Evolutionary conservation across 2,329 filamentous ascomycete genomes (phyloP), one percentile per base, ranked within the genome.

Genomic region (Fusarium virguliforme): DNA sequence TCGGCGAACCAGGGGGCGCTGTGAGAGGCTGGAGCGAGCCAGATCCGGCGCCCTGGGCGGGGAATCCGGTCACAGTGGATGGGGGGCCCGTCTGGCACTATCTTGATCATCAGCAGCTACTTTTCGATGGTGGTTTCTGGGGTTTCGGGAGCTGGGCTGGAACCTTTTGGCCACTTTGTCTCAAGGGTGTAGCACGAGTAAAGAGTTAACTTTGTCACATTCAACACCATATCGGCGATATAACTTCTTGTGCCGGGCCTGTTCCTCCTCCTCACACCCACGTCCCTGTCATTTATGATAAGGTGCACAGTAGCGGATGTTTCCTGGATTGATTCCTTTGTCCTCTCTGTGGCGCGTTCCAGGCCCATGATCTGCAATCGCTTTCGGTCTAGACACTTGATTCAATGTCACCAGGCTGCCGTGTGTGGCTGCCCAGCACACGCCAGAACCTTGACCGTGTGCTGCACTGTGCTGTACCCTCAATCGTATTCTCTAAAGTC

Each of bases 1-100:
- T 53, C 26, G 22, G 22, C 22, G 35, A 56, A 40, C 18, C 24
- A 22, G 53, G 53, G 53, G 22, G 22, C 22, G 9, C 6, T 4
- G 7, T 30, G 53, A 41, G 18, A 12, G 22, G 37, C 53, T 55
- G 30, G 30, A 32, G 30, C 13, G 30, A 53, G 26, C 58, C 46
- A 34, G 58, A 60, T 60, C 58, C 58, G 58, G 58, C 46, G 30
- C 38, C 22, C 34, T 53, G 35, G 38, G 32, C 46, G 46, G 46
- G 9, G 30, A 32, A 6, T 32, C 30, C 8, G 30, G 8, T 32
- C 43, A 48, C 46, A 50, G 46, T 50, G 26, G 28, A 15, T 12
- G 40, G 22, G 41, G 22, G 13, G 15, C 26, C 4, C 26, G 12
- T 13, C 6, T 8, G 46, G 12, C 46, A 50, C 46, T 50, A 50